Evolutionary conservation across 139 green algal genomes (phyloP).

Genomic region (Diplosphaera chodatii): DNA sequence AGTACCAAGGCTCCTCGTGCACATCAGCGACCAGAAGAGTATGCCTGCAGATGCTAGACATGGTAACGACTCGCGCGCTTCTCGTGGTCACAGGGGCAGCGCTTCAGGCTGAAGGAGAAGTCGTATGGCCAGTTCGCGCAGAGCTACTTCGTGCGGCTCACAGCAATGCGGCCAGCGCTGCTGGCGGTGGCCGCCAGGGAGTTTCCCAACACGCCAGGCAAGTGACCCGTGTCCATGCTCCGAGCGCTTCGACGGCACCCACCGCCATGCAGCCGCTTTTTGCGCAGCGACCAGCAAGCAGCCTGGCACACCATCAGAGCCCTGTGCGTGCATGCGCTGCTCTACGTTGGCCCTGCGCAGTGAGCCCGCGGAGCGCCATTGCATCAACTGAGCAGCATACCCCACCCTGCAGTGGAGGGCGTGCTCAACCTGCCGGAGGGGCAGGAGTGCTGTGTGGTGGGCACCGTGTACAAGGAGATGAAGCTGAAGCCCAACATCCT

Average conservation of each 20-base stretch:
- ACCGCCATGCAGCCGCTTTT: no score
- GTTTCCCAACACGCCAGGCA: conserved; percentile 69
- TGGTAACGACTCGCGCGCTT: no score
- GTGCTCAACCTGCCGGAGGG: conserved; percentile 77
- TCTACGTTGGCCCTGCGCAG: no score
- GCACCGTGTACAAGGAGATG: conserved; percentile 97
- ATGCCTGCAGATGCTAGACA: no score
- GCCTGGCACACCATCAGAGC: no score
- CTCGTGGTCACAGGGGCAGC: not conserved
- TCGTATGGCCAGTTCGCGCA: conserved; percentile 87
- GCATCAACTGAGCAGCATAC: not conserved
- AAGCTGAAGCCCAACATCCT: conserved; percentile 91
- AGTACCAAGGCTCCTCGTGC: no score
- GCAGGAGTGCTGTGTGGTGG: conserved; percentile 66
- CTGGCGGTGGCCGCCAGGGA: conserved; percentile 19
- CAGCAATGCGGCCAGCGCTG: conserved; percentile 46
- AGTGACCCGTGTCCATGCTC: no score
- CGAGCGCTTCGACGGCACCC: no score
- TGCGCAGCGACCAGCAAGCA: no score
- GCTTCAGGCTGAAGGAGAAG: conserved; percentile 44
- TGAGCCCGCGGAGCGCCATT: no score
- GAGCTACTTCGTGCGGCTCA: conserved; percentile 86
- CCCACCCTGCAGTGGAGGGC: conserved; percentile 38
- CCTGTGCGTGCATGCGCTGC: no score
- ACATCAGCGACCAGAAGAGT: no score